Conservation (phyloP, 345 rosid genomes). For the Xanthoceras sorbifolium region DNA sequence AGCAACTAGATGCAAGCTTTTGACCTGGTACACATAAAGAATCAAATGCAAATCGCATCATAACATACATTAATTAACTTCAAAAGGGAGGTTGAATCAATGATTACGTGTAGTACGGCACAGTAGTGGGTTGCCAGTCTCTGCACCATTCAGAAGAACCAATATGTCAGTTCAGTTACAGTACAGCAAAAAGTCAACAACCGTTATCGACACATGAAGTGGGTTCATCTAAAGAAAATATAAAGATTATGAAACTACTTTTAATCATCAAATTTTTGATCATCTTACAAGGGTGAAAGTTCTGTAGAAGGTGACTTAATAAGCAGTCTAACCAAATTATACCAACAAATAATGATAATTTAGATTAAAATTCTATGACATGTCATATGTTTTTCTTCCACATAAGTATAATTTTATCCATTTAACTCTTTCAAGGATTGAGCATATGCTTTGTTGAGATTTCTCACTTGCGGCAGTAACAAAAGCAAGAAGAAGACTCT, state of each 20-base stretch:
- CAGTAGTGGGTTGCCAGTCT: conserved; percentile 53
- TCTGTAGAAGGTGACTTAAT: too few relatives aligned
- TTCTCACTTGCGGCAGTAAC: conserved; percentile 62
- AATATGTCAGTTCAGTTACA: conserved; percentile 6
- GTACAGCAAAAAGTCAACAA: not conserved
- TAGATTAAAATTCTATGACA: too few relatives aligned
- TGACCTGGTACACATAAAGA: conserved; percentile 39
- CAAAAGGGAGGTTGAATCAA: not conserved
- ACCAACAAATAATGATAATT: not conserved
- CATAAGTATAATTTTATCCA: not conserved
- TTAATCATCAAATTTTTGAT: too few relatives aligned
- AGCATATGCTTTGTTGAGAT: not conserved
- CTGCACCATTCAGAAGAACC: conserved; percentile 41
- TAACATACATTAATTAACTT: not conserved
- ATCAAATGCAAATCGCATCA: not conserved
- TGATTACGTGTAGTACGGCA: conserved; percentile 55
- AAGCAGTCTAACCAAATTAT: not conserved
- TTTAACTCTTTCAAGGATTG: not conserved
- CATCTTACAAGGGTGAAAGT: too few relatives aligned
- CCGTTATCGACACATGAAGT: not conserved
- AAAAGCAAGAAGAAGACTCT: conserved; percentile 76
- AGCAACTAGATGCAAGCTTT: conserved; percentile 68
- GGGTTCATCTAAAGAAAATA: not conserved
- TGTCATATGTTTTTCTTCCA: too few relatives aligned
- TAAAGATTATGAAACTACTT: too few relatives aligned